Conservation (phyloP, 1,139 yeast species). For the Diutina mesorugosa region DNA sequence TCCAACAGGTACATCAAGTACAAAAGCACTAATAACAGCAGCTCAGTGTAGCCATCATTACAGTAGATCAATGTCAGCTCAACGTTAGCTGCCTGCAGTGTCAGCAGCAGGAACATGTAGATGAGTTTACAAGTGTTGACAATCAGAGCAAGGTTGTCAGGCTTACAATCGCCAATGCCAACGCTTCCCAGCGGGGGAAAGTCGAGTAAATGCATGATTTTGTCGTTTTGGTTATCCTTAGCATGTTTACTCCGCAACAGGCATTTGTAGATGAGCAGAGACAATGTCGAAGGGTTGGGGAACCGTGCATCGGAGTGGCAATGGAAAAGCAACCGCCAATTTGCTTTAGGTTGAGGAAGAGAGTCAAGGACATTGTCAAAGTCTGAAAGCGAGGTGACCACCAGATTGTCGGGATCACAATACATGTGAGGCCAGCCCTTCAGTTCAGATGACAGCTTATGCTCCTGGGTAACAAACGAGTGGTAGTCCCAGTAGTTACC, state of each 20-base stretch:
- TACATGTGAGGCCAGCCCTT: conserved; percentile 1
- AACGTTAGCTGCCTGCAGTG: neutral
- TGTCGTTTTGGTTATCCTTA: conserved; percentile 9
- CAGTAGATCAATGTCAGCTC: conserved; percentile 47
- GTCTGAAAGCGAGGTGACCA: neutral
- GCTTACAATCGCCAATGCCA: conserved; percentile 56
- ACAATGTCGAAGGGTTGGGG: conserved; percentile 30
- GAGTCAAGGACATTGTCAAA: neutral
- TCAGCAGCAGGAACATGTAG: conserved; percentile 24
- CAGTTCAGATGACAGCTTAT: neutral
- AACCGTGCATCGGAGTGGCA: conserved; percentile 46
- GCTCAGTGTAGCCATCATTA: conserved; percentile 88
- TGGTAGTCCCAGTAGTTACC: conserved; percentile 57
- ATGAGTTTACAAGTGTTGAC: conserved; percentile 53
- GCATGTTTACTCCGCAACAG: conserved; percentile 14
- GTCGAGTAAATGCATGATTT: conserved; percentile 28
- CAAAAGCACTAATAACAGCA: conserved; percentile 60
- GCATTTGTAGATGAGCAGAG: conserved; percentile 20
- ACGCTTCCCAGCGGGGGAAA: conserved; percentile 82
- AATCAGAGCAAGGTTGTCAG: conserved; percentile 41
- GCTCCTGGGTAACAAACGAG: conserved; percentile 11
- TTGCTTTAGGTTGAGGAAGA: conserved; percentile 22
- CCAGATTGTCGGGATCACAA: conserved; percentile 1
- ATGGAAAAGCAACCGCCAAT: conserved; percentile 25
- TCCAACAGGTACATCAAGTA: conserved; percentile 59